Evolutionary conservation across 306 rosid genomes (phyloP), one percentile per base, ranked within the genome.

Genomic region (Coriaria nepalensis): DNA sequence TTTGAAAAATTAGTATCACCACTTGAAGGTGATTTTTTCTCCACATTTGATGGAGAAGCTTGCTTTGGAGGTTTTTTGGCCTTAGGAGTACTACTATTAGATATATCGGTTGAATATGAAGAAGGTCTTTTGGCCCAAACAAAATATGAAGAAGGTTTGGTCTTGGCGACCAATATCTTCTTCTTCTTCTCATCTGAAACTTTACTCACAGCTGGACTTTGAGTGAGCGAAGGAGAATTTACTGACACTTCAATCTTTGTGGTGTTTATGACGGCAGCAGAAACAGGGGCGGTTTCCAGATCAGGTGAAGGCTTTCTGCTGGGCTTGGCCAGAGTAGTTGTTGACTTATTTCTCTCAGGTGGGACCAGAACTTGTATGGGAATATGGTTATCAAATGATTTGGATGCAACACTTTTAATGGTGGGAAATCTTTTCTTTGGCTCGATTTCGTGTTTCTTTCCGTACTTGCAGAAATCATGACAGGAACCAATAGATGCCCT

Each of bases 401-500:
- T 72, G 44, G 69, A 56, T 6, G 68, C 44, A 38, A 60, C 61
- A 61, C 70, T 63, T 61, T 64, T 50, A 43, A 55, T 63, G 33
- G 67, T 13, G 7, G 78, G 66, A n/a, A 13, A 59, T 59, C 73
- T 75, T 40, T 57, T 72, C 70, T 73, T 79, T 45, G 5, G 50
- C 15, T 62, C 77, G 12, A 44, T 10, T 36, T 46, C 73, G 32
- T 73, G 72, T 53, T 65, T 55, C 64, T 52, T 29, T 47, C 96
- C 98, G 60, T 64, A 79, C 66, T 85, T 92, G 65, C 98, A 92
- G 29, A 71, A 9, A 56, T 92, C 96, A 55, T 92, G 98, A 73
- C 98, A 92, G 40, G 98, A 92, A 48, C 93, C 94, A 2, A 77
- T 61, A 32, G 94, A 82, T 46, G 86, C 86, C 71, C 94, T 75